phyloP scores from a whole-genome alignment of 495 filamentous ascomycete species.

The Chaetomium tenue region DNA sequence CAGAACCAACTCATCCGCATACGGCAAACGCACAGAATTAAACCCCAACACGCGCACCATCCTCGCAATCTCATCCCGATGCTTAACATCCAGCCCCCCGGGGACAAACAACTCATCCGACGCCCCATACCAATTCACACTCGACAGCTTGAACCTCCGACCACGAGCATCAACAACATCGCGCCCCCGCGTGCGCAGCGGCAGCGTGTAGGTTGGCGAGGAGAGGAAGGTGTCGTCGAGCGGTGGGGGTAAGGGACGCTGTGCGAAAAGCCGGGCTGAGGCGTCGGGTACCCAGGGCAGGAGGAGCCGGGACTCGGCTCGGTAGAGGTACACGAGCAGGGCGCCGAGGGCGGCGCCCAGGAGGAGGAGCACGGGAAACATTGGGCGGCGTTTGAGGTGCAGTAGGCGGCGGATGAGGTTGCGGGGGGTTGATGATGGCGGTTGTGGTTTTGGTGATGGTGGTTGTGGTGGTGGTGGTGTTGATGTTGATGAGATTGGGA shows the following conservation, averaged over 20 bases:
- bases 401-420: conserved; percentile 2
- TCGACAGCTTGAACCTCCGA: conserved; percentile 54
- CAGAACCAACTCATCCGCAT: conserved; percentile 60
- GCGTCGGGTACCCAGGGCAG: conserved; percentile 45
- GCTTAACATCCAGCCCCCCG: conserved; percentile 56
- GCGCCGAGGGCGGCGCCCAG: conserved; percentile 33
- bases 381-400: background rate
- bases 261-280: conserved; percentile 40
- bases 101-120: conserved; percentile 61
- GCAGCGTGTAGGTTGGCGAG: conserved; percentile 42
- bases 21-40: conserved; percentile 62
- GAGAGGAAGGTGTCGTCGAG: conserved; percentile 40
- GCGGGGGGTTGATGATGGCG: background rate
- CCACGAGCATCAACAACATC: conserved; percentile 55
- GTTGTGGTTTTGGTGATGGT: background rate
- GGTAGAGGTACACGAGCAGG: conserved; percentile 38
- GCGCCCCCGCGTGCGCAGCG: conserved; percentile 53
- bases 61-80: conserved; percentile 54
- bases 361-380: conserved; percentile 29
- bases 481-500: background rate
- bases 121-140: conserved; percentile 64
- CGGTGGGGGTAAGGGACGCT: conserved; percentile 44
- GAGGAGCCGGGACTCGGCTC: conserved; percentile 41
- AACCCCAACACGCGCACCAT: conserved; percentile 56
- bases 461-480: background rate